Conservation (phyloP, 495 filamentous ascomycete genomes). For the Neurospora sp. region DNA sequence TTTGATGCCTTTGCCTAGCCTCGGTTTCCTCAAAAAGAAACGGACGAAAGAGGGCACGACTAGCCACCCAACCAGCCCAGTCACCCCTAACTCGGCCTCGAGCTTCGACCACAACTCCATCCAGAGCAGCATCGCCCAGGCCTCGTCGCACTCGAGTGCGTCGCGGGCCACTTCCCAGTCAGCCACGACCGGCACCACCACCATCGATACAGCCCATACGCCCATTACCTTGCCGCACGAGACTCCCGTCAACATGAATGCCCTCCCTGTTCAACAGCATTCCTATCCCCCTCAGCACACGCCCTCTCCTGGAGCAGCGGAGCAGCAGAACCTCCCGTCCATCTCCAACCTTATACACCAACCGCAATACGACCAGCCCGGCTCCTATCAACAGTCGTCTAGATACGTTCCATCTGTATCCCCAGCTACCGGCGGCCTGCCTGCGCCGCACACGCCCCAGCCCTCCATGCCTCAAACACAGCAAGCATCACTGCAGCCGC, state of each 20-base stretch:
- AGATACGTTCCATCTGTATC: conserved; percentile 4
- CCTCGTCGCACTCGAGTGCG: conserved; percentile 15
- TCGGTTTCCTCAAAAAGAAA: conserved; percentile 95
- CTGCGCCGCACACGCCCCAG: conserved; percentile 4
- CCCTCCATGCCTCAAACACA: not conserved
- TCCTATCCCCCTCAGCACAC: conserved; percentile 14
- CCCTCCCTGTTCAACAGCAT: conserved; percentile 25
- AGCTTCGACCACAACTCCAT: conserved; percentile 30
- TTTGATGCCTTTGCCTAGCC: conserved; percentile 50
- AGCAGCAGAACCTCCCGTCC: conserved; percentile 49
- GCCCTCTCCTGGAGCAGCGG: conserved; percentile 25
- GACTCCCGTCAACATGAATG: conserved; percentile 21
- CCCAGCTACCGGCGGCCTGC: conserved; percentile 19
- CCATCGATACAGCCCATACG: not conserved
- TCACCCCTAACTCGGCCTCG: conserved; percentile 39
- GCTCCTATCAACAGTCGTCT: conserved; percentile 17
- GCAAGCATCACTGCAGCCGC: conserved; percentile 13
- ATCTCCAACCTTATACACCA: conserved; percentile 66
- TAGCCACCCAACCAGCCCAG: conserved; percentile 53
- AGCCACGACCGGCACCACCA: not conserved
- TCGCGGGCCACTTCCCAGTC: conserved; percentile 13
- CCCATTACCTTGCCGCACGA: not conserved
- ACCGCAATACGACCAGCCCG: conserved; percentile 41
- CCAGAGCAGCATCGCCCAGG: conserved; percentile 8
- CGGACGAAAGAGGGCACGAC: conserved; percentile 70